A percentile compares a stretch with the other conserved stretches of the same genome.
These are phyloP conservation scores for Hygrocybe punicea DNA, from an alignment of 768 basidiomycete species.

Conservation along the genomic window DNA sequence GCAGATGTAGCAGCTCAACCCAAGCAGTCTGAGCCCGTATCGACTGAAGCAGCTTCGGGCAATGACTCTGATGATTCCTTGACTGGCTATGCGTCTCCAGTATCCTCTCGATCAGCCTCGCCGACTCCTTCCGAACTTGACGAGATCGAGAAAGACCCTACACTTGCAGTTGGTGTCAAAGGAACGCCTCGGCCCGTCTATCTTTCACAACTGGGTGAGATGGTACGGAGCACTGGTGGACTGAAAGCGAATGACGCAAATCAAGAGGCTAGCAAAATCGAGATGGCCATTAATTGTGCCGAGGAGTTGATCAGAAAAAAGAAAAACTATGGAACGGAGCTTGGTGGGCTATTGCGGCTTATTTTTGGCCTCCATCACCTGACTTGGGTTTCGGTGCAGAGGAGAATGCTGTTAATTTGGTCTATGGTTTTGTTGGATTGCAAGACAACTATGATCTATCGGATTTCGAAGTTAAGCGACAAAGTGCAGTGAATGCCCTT, in stretches of 20 bases:
- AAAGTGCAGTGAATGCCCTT: constrained; percentile 74
- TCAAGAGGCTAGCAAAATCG: constrained; percentile 70
- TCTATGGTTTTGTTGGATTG: constrained; percentile 66
- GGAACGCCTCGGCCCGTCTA: constrained; percentile 85
- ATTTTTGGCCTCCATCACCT: background rate
- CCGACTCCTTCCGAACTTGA: constrained; percentile 79
- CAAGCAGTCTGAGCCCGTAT: background rate
- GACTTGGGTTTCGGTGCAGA: constrained; percentile 42
- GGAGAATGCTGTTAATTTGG: constrained; percentile 85
- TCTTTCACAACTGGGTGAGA: constrained; percentile 73
- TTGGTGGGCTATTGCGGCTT: constrained; percentile 52
- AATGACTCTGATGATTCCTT: constrained; percentile 86
- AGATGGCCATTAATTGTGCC: constrained; percentile 75
- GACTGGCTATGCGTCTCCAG: constrained; percentile 68
- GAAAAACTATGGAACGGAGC: constrained; percentile 78
- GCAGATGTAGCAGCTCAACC: background rate
- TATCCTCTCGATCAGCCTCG: constrained; percentile 68
- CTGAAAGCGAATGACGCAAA: constrained; percentile 51
- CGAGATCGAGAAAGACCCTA: constrained; percentile 84
- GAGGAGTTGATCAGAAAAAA: constrained; percentile 86
- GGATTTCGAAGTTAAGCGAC: constrained; percentile 70
- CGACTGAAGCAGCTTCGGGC: constrained; percentile 7
- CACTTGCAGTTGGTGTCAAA: constrained; percentile 63
- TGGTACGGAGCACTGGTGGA: constrained; percentile 63
- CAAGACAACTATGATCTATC: constrained; percentile 85